Base-by-base conservation (phyloP, 2,329 filamentous ascomycete genomes). In the Cordyceps cateniannulata region DNA sequence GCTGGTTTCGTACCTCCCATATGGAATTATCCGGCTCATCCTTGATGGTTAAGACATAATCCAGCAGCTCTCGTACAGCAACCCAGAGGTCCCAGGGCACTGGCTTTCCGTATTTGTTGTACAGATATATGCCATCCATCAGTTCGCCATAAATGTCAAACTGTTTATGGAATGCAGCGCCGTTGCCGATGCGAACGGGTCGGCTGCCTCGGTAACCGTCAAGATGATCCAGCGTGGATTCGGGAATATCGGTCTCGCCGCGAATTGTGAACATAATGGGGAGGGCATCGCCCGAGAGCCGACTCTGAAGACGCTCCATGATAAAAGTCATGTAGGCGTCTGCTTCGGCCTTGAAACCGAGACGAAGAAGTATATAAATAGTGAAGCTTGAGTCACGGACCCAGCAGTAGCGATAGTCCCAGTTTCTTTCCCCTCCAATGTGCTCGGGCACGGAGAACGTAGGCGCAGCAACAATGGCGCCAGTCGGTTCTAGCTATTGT, bases 221-320 rank as follows among this genome's bases (percentile, higher is more conserved):
- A 2, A 93, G 79, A 66, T 93, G 89, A 60, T 77, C 72, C 6
- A 91, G 79, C 64, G 89, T 87, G 40, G 79, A 68, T 72, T 91
- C 89, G 0, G 88, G 87, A 42, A 92, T 89, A 44, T 91, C 85
- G 1, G 87, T 91, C 49, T 85, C 85, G 51, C 89, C 89, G 25
- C 84, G 81, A 65, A 93, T 91, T 45, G 86, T 90, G 69, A 92
- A 91, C 89, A 93, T 92, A 69, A 93, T 90, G 14, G 89, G 89
- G 40, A 93, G 73, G 0, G 82, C 85, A 32, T 85, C 83, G 54
- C 86, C 82, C 1, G 80, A 70, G 8, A 76, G 76, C n/a, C 84
- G 79, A 1, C 85, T 85, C 62, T 84, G 79, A 35, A 83, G 77
- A 10, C 88, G 82, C 65, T 89, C 83, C 72, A 84, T 89, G 65